phyloP scores from a whole-genome alignment of 495 filamentous ascomycete genomes.

The Talaromyces proteolyticus region DNA sequence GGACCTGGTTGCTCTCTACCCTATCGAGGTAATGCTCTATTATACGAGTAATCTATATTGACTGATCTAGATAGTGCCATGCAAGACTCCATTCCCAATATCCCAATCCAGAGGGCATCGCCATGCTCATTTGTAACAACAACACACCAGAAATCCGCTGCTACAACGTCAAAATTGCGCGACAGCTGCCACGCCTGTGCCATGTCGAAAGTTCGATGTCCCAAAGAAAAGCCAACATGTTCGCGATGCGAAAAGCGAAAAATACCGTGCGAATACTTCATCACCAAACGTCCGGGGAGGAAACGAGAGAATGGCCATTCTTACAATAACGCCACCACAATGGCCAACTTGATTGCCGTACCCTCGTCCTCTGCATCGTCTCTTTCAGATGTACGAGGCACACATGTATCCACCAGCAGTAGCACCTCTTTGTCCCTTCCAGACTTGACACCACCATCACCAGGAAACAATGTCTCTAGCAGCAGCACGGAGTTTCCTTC shows the following conservation, averaged over 20 bases:
- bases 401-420: neutral
- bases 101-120: neutral
- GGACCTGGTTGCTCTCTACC: too few species aligned
- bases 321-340: neutral
- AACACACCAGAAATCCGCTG: neutral
- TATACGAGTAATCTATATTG: too few species aligned
- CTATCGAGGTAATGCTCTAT: too few species aligned
- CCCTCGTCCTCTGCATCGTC: too few species aligned
- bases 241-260: conserved; percentile 48
- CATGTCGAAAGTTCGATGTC: conserved; percentile 42
- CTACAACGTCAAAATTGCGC: conserved; percentile 12
- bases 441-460: neutral
- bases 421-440: neutral
- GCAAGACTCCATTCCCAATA: neutral
- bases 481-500: neutral
- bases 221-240: conserved; percentile 52
- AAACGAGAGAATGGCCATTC: conserved; percentile 12
- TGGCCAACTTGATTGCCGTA: too few species aligned
- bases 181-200: conserved; percentile 23
- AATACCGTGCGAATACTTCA: conserved; percentile 47
- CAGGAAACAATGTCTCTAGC: neutral
- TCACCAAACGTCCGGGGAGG: conserved; percentile 33
- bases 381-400: neutral
- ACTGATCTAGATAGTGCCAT: neutral
- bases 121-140: neutral